phyloP scores from a whole-genome alignment of 306 rosid genomes.

The Sindora glabra region DNA sequence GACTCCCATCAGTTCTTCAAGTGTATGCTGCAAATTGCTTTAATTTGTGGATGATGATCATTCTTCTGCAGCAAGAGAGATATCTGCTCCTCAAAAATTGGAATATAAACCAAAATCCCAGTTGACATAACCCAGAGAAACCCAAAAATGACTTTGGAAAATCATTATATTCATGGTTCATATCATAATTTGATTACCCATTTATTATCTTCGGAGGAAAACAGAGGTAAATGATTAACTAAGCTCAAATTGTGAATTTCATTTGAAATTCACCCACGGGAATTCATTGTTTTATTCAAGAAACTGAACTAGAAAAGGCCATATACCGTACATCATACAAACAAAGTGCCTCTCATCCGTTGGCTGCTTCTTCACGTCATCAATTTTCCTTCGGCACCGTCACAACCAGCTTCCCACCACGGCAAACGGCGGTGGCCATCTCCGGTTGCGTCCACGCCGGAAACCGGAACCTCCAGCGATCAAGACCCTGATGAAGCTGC shows the following conservation, averaged over 20 bases:
- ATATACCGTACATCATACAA: neutral
- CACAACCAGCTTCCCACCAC: constrained; percentile 37
- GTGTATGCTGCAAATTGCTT: too few species aligned
- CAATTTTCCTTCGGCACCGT: constrained; percentile 45
- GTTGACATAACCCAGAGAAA: too few species aligned
- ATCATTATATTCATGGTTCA: too few species aligned
- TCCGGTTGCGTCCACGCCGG: constrained; percentile 41
- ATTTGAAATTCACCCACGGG: neutral
- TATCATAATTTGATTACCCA: too few species aligned
- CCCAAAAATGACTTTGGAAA: too few species aligned
- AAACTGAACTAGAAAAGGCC: neutral
- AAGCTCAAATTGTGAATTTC: neutral
- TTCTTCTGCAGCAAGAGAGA: too few species aligned
- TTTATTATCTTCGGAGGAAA: too few species aligned
- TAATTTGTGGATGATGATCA: too few species aligned
- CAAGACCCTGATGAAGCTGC: neutral
- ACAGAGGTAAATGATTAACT: too few species aligned
- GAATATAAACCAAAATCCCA: too few species aligned
- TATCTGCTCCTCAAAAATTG: too few species aligned
- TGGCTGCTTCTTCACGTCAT: neutral
- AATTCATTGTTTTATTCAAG: neutral
- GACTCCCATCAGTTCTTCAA: too few species aligned
- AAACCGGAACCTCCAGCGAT: constrained; percentile 40
- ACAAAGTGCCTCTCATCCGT: neutral
- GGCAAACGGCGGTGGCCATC: constrained; percentile 32